Conservation (phyloP, 345 rosid genomes). For the Acer saccharum region DNA sequence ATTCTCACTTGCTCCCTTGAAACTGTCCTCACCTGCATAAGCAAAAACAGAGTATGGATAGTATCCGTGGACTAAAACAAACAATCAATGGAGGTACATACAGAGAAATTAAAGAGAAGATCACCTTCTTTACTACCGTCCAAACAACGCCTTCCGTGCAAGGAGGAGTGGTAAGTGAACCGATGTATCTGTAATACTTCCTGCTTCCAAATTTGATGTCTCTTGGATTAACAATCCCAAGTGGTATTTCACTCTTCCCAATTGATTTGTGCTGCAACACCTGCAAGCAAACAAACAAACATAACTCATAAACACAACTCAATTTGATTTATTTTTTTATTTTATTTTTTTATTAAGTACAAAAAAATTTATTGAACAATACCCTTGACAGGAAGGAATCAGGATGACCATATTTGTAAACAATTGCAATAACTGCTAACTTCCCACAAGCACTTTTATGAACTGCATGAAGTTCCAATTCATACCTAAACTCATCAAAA, state of each 20-base stretch:
- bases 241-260: constrained; percentile 25
- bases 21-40: constrained; percentile 57
- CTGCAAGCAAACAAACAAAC: constrained; percentile 27
- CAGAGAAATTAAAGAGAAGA: not conserved
- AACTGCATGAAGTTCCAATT: constrained; percentile 67
- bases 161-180: constrained; percentile 75
- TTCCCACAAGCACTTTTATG: constrained; percentile 37
- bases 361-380: not conserved
- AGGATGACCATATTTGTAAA: constrained; percentile 57
- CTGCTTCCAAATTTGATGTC: constrained; percentile 48
- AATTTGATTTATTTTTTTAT: too few relatives aligned
- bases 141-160: constrained; percentile 78
- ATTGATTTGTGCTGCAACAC: constrained; percentile 33
- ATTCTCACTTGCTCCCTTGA: constrained; percentile 60
- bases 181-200: constrained; percentile 64
- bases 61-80: not conserved
- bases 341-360: too few relatives aligned
- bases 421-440: constrained; percentile 53
- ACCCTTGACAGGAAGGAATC: constrained; percentile 62
- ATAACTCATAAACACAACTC: too few relatives aligned
- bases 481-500: constrained; percentile 27
- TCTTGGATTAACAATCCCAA: constrained; percentile 57
- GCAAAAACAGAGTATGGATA: not conserved
- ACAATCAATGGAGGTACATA: not conserved
- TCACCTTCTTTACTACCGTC: constrained; percentile 54